Percentiles rank a stretch among this genome's conserved stretches.
These are phyloP conservation scores for Parachaetomium inaequale DNA, from an alignment of 495 filamentous ascomycete genomes.

Conservation along the genomic window DNA sequence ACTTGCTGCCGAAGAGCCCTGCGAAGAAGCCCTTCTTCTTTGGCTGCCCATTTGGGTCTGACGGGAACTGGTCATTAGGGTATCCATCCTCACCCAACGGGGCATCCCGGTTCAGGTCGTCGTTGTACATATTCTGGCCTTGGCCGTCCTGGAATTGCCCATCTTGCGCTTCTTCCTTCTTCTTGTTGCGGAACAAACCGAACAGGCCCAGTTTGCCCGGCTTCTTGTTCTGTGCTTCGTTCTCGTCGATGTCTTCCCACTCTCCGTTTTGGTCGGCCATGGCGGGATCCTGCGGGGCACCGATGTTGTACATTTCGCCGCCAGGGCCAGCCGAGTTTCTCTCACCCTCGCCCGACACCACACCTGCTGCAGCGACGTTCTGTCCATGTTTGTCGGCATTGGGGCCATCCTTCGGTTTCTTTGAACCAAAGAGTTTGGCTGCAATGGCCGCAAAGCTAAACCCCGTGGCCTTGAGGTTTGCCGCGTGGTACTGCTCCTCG, in stretches of 20 bases:
- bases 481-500: constrained; percentile 11
- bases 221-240: not conserved
- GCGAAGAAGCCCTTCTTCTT: constrained; percentile 9
- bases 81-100: not conserved
- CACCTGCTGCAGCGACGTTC: not conserved
- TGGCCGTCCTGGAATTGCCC: not conserved
- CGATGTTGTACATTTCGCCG: not conserved
- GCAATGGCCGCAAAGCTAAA: constrained; percentile 3
- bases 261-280: not conserved
- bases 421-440: constrained; percentile 9
- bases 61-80: not conserved
- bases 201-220: not conserved
- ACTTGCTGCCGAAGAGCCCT: constrained; percentile 1
- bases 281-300: not conserved
- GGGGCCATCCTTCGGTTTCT: constrained; percentile 1
- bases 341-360: not conserved
- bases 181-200: constrained; percentile 3
- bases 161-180: not conserved
- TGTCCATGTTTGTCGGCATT: too few species aligned
- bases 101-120: not conserved
- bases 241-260: constrained; percentile 1
- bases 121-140: not conserved
- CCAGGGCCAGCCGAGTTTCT: not conserved
- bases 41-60: not conserved
- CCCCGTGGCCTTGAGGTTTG: not conserved